Percentiles rank a stretch among this genome's conserved stretches.
These are phyloP conservation scores for Hanseniaspora uvarum DNA, from an alignment of 1,139 yeast genomes.

Conservation along the genomic window DNA sequence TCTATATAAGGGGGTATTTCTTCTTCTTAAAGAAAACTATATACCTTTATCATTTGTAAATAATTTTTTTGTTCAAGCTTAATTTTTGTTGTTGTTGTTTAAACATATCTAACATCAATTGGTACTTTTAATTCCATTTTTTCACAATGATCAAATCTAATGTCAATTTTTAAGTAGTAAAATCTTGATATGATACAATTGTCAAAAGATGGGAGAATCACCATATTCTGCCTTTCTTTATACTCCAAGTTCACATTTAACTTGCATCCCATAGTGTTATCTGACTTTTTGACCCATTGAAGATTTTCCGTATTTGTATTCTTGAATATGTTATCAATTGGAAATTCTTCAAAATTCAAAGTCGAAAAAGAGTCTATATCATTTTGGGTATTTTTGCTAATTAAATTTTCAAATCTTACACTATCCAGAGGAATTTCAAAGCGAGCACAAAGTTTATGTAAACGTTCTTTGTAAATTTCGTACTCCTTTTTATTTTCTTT, in stretches of 20 bases:
- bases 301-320: neutral
- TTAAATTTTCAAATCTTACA: constrained; percentile 25
- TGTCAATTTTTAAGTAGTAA: constrained; percentile 35
- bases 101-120: constrained; percentile 30
- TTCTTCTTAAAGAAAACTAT: neutral
- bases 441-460: constrained; percentile 23
- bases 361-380: constrained; percentile 18
- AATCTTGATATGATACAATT: constrained; percentile 45
- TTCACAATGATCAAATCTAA: constrained; percentile 30
- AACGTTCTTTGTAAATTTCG: constrained; percentile 19
- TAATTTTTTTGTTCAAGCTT: neutral
- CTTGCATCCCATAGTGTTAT: neutral
- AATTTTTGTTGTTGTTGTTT: constrained; percentile 14
- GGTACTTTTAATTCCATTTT: constrained; percentile 31
- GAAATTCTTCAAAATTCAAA: constrained; percentile 1
- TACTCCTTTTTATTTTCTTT: constrained; percentile 21
- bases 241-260: constrained; percentile 3
- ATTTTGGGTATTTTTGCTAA: constrained; percentile 23
- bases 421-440: constrained; percentile 18
- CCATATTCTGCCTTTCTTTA: neutral
- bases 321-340: constrained; percentile 1
- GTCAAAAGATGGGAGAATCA: constrained; percentile 47
- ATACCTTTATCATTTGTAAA: neutral
- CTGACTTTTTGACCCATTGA: neutral
- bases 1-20: neutral